phyloP scores from a whole-genome alignment of 2,329 filamentous ascomycete species.

The Diaporthe vaccinii region DNA sequence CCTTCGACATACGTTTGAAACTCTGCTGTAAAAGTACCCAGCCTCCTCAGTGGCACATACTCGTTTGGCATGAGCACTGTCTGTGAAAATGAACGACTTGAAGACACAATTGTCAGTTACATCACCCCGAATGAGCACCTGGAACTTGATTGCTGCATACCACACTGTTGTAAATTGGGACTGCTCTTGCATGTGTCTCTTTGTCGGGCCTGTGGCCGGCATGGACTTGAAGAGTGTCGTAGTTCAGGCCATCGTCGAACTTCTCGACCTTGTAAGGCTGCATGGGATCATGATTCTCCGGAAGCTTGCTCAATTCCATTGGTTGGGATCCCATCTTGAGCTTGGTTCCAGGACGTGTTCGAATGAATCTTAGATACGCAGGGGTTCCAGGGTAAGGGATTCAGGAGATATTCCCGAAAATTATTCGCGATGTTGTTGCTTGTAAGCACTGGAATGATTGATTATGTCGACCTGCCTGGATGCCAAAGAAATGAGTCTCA shows the following conservation, averaged over 20 bases:
- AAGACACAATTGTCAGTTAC: neutral
- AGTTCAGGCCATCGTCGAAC: conserved; percentile 14
- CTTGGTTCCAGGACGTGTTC: no score
- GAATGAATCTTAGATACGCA: neutral
- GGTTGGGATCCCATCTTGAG: conserved; percentile 5
- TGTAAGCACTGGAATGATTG: neutral
- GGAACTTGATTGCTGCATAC: neutral
- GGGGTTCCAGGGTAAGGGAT: neutral
- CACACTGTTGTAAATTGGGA: conserved; percentile 19
- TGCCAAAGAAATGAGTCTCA: neutral
- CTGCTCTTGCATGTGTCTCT: conserved; percentile 17
- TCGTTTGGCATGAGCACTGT: conserved; percentile 22
- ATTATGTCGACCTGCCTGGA: neutral
- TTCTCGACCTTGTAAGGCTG: conserved; percentile 22
- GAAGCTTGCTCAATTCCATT: neutral
- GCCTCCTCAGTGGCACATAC: conserved; percentile 21
- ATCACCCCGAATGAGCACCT: rapidly evolving
- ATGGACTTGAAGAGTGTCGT: conserved; percentile 18
- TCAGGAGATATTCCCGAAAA: neutral
- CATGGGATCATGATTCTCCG: conserved; percentile 3
- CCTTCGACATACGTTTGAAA: neutral
- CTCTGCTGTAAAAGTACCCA: conserved; percentile 27
- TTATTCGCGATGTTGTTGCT: neutral
- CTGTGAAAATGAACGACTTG: conserved; percentile 21
- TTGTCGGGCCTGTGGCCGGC: conserved; percentile 22